These are phyloP conservation scores for Pleoardoris graminearum DNA, from an alignment of 2,329 filamentous ascomycete genomes.

Conservation along the genomic window DNA sequence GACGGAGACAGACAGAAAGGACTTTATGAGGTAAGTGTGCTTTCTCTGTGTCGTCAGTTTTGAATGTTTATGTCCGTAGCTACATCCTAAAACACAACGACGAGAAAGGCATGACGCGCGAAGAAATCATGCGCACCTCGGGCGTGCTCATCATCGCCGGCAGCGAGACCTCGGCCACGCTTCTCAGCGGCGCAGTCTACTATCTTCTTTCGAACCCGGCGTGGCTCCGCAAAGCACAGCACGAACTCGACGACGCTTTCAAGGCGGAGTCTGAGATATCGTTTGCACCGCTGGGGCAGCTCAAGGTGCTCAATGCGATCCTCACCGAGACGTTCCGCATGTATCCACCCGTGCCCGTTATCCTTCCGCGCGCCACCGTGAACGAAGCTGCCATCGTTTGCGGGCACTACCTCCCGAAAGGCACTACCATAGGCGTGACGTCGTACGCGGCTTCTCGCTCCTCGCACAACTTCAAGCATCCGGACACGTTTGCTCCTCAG, in stretches of 20 bases:
- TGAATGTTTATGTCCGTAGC: background rate
- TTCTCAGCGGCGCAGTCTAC: conserved; percentile 22
- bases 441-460: conserved; percentile 20
- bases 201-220: conserved; percentile 19
- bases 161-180: conserved; percentile 44
- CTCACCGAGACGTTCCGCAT: conserved; percentile 25
- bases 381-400: conserved; percentile 15
- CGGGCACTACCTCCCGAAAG: conserved; percentile 16
- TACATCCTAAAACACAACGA: conserved; percentile 22
- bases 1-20: conserved; percentile 21
- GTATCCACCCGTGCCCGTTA: conserved; percentile 19
- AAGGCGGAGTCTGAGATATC: conserved; percentile 16
- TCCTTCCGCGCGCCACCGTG: conserved; percentile 15
- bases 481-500: conserved; percentile 19
- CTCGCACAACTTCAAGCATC: conserved; percentile 16
- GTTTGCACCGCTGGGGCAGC: conserved; percentile 15
- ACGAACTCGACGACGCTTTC: conserved; percentile 21
- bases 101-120: conserved; percentile 24
- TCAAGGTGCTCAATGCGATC: conserved; percentile 21
- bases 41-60: too few relatives aligned
- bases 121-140: conserved; percentile 41
- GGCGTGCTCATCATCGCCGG: conserved; percentile 44
- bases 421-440: conserved; percentile 16
- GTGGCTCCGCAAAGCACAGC: conserved; percentile 12
- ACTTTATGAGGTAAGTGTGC: conserved; percentile 18